These are phyloP conservation scores for Lactarius trivialis DNA, from an alignment of 768 basidiomycete genomes.

Conservation along the genomic window DNA sequence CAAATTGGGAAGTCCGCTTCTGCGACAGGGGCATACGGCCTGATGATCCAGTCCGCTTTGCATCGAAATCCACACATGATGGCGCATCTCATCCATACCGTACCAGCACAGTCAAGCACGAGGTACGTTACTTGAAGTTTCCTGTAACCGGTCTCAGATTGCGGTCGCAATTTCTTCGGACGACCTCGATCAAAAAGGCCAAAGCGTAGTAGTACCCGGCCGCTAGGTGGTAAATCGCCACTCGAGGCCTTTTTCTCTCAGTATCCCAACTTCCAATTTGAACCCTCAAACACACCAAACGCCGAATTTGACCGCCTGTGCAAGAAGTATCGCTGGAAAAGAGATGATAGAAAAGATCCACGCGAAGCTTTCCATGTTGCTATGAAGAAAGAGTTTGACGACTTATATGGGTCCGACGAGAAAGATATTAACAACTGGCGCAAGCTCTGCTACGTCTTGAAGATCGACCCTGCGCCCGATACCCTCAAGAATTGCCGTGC, in stretches of 20 bases:
- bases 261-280: slow-evolving; percentile 14
- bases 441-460: slow-evolving; percentile 19
- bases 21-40: too few species aligned
- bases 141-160: neutral
- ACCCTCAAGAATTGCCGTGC: slow-evolving; percentile 1
- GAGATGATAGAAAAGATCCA: neutral
- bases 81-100: neutral
- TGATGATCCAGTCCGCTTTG: neutral
- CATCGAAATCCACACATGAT: neutral
- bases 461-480: slow-evolving; percentile 16
- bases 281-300: slow-evolving; percentile 7
- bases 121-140: neutral
- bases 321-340: neutral
- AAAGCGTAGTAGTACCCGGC: neutral
- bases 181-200: neutral
- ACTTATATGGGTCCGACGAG: slow-evolving; percentile 22
- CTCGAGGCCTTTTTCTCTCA: slow-evolving; percentile 21
- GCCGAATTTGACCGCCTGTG: slow-evolving; percentile 18
- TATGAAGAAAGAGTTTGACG: slow-evolving; percentile 19
- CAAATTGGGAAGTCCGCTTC: too few species aligned
- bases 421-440: slow-evolving; percentile 19
- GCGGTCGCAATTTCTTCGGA: neutral
- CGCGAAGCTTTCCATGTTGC: slow-evolving; percentile 1
- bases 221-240: neutral
- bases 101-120: neutral